Base-by-base conservation (phyloP, 2,329 filamentous ascomycete genomes). In the Venturia carpophila region DNA sequence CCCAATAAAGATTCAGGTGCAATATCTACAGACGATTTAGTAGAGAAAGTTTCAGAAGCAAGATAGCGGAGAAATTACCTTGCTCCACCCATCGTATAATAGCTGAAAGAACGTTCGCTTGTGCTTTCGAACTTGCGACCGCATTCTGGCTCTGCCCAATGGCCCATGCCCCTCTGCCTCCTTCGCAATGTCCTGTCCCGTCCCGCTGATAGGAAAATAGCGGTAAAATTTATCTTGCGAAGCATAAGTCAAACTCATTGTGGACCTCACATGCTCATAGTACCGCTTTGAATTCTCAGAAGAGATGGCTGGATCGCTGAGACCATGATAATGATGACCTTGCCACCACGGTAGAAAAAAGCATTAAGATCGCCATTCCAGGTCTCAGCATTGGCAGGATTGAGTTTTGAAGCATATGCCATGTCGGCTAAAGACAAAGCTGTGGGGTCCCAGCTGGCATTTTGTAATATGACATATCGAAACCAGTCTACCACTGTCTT, bases 1-100 rank as follows among this genome's bases (percentile, higher is more conserved):
- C 63, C 63, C 37, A 39, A n/a, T 30, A 73, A 62, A 13, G 63
- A 67, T 55, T 64, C 52, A 1, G 65, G 65, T 6, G 65, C 49
- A 19, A 56, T 56, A 21, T 52, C 47, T 52, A 52, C 21, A 10
- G 6, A 15, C 10, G 13, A 3, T 15, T 52, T 52, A 52, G 21
- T 15, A 15, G 9, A 5, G 9, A 10, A 27, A 24, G 6, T 49
- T 47, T 15, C 47, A 52, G 13, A 15, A 3, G 2, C 10, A 27
- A 27, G 11, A 3, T 27, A 27, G 47, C 11, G 6, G 13, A 17
- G 11, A 17, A 13, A 5, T 11, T 27, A 34, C 62, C 65, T 7
- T 64, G 24, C 41, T 66, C 65, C 9, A 66, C 65, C 65, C 65
- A 66, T 27, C 24, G 34, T 15, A 66, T 47, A 17, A 64, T 64